A percentile compares a stretch with the other conserved stretches of the same genome.
Evolutionary conservation across 2,329 filamentous ascomycete species (phyloP).

Genomic region (Aspergillus tubingensis): DNA sequence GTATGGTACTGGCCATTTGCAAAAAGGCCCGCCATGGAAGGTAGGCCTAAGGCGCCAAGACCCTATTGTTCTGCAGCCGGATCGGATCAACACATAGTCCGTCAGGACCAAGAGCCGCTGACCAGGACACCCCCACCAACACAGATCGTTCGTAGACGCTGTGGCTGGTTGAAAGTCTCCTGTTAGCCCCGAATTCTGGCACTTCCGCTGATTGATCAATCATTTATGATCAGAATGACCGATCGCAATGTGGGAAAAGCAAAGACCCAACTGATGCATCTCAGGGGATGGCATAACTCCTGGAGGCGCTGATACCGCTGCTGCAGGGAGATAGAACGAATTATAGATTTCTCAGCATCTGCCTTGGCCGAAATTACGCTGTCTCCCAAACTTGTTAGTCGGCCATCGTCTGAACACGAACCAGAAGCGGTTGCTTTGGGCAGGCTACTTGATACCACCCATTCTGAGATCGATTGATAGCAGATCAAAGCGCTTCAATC

Average conservation of each 20-base stretch:
- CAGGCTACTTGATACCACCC: background rate
- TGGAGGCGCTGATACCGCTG: background rate
- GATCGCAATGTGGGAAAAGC: slow-evolving; percentile 3
- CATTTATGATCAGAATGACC: background rate
- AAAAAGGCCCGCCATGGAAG: background rate
- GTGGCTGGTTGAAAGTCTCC: slow-evolving; percentile 5
- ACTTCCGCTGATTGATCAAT: background rate
- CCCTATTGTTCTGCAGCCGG: slow-evolving; percentile 10
- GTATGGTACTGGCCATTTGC: background rate
- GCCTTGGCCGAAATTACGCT: background rate
- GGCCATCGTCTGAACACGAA: background rate
- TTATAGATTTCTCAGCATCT: background rate
- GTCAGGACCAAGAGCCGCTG: background rate
- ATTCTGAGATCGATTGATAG: background rate
- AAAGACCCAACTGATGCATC: background rate
- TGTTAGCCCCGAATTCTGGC: background rate
- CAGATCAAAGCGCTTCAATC: background rate
- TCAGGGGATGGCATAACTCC: background rate
- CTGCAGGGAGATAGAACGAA: background rate
- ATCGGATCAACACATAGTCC: slow-evolving; percentile 4
- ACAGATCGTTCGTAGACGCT: slow-evolving; percentile 3
- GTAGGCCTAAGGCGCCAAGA: background rate
- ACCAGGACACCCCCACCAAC: slow-evolving; percentile 8
- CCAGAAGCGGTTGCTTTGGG: background rate
- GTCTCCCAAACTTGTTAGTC: background rate